These are phyloP conservation scores for Bolboschoenus planiculmis DNA, from an alignment of 176 grass and related monocot species.

Conservation along the genomic window DNA sequence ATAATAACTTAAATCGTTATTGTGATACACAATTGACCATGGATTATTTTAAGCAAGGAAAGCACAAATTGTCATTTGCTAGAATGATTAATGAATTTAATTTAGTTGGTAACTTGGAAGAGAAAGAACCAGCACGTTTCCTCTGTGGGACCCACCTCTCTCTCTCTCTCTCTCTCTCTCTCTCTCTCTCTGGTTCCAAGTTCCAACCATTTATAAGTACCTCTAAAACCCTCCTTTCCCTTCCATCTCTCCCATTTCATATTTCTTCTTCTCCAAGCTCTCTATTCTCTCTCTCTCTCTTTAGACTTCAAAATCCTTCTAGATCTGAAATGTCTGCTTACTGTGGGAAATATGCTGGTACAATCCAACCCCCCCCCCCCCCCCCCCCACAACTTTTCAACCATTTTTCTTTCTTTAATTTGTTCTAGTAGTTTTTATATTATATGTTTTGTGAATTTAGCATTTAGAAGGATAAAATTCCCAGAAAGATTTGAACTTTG, in stretches of 20 bases:
- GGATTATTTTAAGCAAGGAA: conserved; percentile 12
- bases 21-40: background rate
- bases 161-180: background rate
- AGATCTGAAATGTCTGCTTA: conserved; percentile 25
- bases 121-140: background rate
- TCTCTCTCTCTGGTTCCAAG: no score
- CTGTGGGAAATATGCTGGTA: conserved; percentile 24
- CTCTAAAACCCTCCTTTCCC: background rate
- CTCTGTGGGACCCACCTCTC: background rate
- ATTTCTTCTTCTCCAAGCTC: conserved; percentile 23
- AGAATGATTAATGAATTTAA: conserved; percentile 1
- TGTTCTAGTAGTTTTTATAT: background rate
- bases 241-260: background rate
- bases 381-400: no score
- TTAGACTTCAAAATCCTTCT: conserved; percentile 3
- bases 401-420: background rate
- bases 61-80: conserved; percentile 11
- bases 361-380: no score
- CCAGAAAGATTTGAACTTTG: background rate
- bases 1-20: background rate
- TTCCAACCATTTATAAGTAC: conserved; percentile 6
- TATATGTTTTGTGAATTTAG: background rate
- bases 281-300: background rate
- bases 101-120: background rate
- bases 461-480: background rate